Evolutionary conservation across 352 stramenopile genomes (phyloP).

Genomic region (Phytophthora hibernalis): DNA sequence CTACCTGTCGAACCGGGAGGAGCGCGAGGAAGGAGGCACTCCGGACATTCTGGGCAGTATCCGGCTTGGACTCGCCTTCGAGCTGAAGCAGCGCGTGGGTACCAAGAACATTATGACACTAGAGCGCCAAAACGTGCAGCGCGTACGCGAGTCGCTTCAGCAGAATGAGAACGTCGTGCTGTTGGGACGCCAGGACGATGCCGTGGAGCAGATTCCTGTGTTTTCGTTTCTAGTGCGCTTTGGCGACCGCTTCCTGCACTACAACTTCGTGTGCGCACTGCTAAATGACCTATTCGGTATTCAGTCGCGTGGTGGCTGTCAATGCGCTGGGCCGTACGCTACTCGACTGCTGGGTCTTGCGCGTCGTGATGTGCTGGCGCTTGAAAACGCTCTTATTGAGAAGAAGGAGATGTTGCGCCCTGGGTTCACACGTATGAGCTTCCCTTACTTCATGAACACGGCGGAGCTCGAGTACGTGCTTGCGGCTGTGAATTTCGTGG

Average conservation of each 20-base stretch:
- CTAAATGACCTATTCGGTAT: conserved; percentile 99
- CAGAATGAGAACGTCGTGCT: conserved; percentile 83
- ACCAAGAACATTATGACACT: conserved; percentile 57
- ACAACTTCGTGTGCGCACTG: conserved; percentile 98
- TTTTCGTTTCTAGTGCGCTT: conserved; percentile 96
- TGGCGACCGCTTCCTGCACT: conserved; percentile 94
- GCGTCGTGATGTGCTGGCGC: conserved; percentile 59
- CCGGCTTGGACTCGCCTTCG: conserved; percentile 92
- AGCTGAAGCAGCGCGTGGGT: conserved; percentile 90
- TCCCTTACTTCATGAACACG: conserved; percentile 88
- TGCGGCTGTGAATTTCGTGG: conserved; percentile 94
- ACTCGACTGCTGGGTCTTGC: conserved; percentile 92
- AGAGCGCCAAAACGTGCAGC: conserved; percentile 52
- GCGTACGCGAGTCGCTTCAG: conserved; percentile 54
- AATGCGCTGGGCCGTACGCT: conserved; percentile 95
- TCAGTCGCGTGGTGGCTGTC: conserved; percentile 75
- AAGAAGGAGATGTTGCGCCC: conserved; percentile 95
- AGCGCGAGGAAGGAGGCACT: conserved; percentile 97
- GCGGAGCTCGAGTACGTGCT: conserved; percentile 95
- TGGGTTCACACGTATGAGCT: conserved; percentile 95
- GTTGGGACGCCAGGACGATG: conserved; percentile 68
- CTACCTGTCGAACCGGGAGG: conserved; percentile 81
- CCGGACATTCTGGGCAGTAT: conserved; percentile 96
- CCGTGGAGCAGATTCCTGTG: conserved; percentile 84
- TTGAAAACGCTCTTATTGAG: conserved; percentile 91